These are phyloP conservation scores for Metschnikowia cubensis DNA, from an alignment of 805 yeast species.

Conservation along the genomic window DNA sequence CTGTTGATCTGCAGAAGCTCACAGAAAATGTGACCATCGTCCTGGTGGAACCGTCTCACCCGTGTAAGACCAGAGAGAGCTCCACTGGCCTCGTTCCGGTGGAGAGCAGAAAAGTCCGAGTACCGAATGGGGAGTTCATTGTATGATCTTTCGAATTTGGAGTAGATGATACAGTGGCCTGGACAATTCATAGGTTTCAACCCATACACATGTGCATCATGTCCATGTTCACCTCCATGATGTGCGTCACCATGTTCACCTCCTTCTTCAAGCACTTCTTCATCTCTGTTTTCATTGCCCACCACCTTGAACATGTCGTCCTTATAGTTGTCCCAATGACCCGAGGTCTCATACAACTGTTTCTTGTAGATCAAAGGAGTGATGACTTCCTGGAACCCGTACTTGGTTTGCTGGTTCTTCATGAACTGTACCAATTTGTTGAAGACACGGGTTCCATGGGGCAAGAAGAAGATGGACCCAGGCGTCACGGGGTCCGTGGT, in stretches of 20 bases:
- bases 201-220: conserved; percentile 52
- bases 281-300: conserved; percentile 44
- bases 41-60: conserved; percentile 94
- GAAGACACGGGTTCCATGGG: conserved; percentile 87
- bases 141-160: conserved; percentile 71
- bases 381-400: conserved; percentile 87
- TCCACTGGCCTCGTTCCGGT: conserved; percentile 93
- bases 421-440: conserved; percentile 76
- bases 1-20: conserved; percentile 65
- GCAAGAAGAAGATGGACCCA: conserved; percentile 87
- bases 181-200: conserved; percentile 96
- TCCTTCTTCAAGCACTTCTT: conserved; percentile 16
- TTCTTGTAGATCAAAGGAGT: conserved; percentile 86
- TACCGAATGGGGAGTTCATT: conserved; percentile 81
- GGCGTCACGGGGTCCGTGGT: conserved; percentile 81
- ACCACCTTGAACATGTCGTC: conserved; percentile 92
- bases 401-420: conserved; percentile 74
- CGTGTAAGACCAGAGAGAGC: conserved; percentile 90
- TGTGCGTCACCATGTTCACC: neutral
- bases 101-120: conserved; percentile 88
- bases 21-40: conserved; percentile 96
- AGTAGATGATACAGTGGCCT: conserved; percentile 85
- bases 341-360: conserved; percentile 83
- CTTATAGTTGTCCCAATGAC: conserved; percentile 94
- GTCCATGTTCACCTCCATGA: conserved; percentile 10